Base-by-base conservation (phyloP, 148 eudicot species). In the Mesembryanthemum crystallinum region DNA sequence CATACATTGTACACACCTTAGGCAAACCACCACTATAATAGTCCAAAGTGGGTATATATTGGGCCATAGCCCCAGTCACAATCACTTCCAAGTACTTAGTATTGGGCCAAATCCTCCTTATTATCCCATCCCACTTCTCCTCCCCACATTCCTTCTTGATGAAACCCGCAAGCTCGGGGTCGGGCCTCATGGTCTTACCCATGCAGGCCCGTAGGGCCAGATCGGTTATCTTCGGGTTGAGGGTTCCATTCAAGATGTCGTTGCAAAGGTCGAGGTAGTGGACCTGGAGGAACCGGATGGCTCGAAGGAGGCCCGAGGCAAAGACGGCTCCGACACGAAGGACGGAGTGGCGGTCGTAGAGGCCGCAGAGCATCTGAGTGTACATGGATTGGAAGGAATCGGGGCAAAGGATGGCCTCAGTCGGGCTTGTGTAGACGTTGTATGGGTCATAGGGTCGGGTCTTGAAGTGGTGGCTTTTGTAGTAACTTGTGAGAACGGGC, bases 321-420 rank as follows among this genome's bases (percentile, higher is more conserved):
- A 93, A 93, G 15, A 90, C 89, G 0, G 95, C 95, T 3, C 97
- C 97, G 6, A 90, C 80, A 0, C 93, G 88, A 30, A 86, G 84
- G 66, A 92, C 97, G 7, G 82, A 37, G 12, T 76, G 78, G 27
- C 89, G 88, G 75, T 85, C 76, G 58, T 87, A 64, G 63, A 92
- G 90, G 13, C 95, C 97, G n/a, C 93, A 89, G 0, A 92, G 83
- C 97, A 92, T 90, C 67, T 90, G 97, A 6, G 90, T 76, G 82
- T 92, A 90, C 97, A 92, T 92, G 87, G 95, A 90, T 29, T 92
- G 97, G 81, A 77, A 90, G 7, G 93, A 85, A 73, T 92, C 97
- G 1, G 66, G 67, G 64, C 97, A 90, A 1, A 92, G 87, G 60
- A 92, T 83, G 21, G 97, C 85, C 66, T 89, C 95, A 9, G 81